Evolutionary conservation across 2,329 filamentous ascomycete species (phyloP), one percentile per base, ranked within the genome.

Genomic region (Orbilia ellipsospora): DNA sequence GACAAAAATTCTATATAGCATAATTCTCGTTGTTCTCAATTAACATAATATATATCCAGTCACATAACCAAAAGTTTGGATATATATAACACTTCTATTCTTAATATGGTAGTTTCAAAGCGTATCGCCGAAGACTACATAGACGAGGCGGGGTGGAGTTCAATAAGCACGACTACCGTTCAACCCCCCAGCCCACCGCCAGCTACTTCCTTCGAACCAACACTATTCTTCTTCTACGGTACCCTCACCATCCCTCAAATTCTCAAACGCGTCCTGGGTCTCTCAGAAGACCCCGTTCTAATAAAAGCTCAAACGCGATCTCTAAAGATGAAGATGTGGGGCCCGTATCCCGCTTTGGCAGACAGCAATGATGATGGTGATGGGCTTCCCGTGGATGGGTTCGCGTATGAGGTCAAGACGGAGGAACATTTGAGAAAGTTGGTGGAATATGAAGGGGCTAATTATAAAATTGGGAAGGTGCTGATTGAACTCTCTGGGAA

Each of bases 301-400:
- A 18, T 42, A 1, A 51, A 57, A 16, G 45, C 64, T 28, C 6
- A 28, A 15, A 23, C 42, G 1, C 28, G 20, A 18, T 20, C 12
- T 12, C 54, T 31, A 36, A 61, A 54, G 20, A 13, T 68, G n/a
- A 68, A 61, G 51, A 44, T 68, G 48, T 68, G 65, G 56, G 65
- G 55, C 1, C 55, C 56, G 23, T 61, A 68, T 28, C 55, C 56
- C 4, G 56, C 55, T 7, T 18, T 68, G 23, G 36, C 60, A 16
- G 26, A 42, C 7, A 18, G 4, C 13, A 6, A 15, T 31, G 16
- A 26, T 6, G 54, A 60, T 0, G 64, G 59, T 4, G 20, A 31
- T 8, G 16, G 26, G 26, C 20, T 12, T 13, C 20, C 44, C 12
- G 48, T 68, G 8, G 1, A 16, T 1, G 59, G 59, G 13, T 18